phyloP scores from a whole-genome alignment of 495 filamentous ascomycete genomes.

The Penicillium paxilli region DNA sequence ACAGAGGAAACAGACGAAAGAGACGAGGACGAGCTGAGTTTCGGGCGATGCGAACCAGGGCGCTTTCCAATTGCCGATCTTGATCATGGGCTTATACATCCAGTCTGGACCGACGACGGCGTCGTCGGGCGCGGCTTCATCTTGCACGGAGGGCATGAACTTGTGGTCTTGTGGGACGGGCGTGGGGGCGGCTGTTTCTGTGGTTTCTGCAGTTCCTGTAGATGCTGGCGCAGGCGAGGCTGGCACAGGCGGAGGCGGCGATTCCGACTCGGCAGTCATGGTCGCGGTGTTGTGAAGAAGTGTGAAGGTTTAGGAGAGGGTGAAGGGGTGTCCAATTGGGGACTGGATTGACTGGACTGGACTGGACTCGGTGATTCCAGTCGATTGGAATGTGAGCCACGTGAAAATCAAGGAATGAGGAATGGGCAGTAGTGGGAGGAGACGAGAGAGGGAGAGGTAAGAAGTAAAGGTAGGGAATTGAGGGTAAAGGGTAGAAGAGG shows the following conservation, averaged over 20 bases:
- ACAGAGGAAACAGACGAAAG: constrained; percentile 87
- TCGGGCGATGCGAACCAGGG: constrained; percentile 78
- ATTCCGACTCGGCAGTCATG: constrained; percentile 14
- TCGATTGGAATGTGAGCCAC: too few species aligned
- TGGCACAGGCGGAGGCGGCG: neutral
- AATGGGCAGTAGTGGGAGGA: neutral
- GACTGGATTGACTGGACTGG: too few species aligned
- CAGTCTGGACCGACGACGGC: constrained; percentile 45
- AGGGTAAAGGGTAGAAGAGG: neutral
- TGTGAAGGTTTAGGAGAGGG: neutral
- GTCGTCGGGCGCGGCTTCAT: constrained; percentile 33
- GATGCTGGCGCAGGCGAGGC: neutral
- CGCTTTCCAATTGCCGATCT: constrained; percentile 52
- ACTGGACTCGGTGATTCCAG: too few species aligned
- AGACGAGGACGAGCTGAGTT: constrained; percentile 70
- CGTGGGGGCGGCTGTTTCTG: neutral
- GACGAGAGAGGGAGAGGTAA: too few species aligned
- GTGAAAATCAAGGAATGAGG: too few species aligned
- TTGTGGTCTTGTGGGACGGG: constrained; percentile 2
- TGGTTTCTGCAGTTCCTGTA: neutral
- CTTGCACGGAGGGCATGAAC: neutral
- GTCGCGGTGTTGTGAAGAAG: neutral
- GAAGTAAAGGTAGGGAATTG: too few species aligned
- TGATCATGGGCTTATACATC: constrained; percentile 67
- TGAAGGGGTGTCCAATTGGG: neutral